Evolutionary conservation across 345 rosid species (phyloP), one percentile per base, ranked within the genome.

Genomic region (Garcia nutans): DNA sequence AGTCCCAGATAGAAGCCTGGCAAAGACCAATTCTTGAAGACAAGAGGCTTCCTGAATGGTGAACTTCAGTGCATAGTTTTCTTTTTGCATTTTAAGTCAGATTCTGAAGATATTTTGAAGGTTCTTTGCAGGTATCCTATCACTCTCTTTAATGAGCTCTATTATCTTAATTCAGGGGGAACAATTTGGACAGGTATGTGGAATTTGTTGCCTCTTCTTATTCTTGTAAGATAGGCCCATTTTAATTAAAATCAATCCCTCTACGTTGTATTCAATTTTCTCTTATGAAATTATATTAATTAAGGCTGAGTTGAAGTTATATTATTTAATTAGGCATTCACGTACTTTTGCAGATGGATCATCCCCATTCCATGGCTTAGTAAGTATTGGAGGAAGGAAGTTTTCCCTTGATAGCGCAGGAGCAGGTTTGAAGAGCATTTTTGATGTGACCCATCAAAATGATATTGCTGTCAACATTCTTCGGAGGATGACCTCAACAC

Each of bases 101-200:
- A 33, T 61, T 80, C 59, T 72, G 19, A 74, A 37, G 23, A 71
- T 60, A 44, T 52, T 64, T 45, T 15, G 67, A 78, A 33, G 23
- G 37, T 52, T 73, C 56, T 75, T 81, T 84, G 74, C 85, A 92
- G 98, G 98, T 95, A 95, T 72, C 93, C 91, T 50, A 57, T 83
- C 84, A 89, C 98, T 66, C 91, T 95, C 52, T 95, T 93, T 76
- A 95, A 95, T 74, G 99, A 95, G 85, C 97, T 95, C 64, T 95
- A 93, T 82, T 95, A 86, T 86, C 93, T 95, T 54, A 95, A 93
- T 80, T 81, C 99, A 0, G 99, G 98, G 54, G 92, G 99, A 5
- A 90, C 98, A 26, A 68, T 95, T 74, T 95, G 98, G 99, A 95
- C 97, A 81, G 94, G 99, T 91, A 79, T 62, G 66, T 59, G 62